phyloP scores from a whole-genome alignment of 805 yeast genomes.

The Teunomyces barrocoloradensis region DNA sequence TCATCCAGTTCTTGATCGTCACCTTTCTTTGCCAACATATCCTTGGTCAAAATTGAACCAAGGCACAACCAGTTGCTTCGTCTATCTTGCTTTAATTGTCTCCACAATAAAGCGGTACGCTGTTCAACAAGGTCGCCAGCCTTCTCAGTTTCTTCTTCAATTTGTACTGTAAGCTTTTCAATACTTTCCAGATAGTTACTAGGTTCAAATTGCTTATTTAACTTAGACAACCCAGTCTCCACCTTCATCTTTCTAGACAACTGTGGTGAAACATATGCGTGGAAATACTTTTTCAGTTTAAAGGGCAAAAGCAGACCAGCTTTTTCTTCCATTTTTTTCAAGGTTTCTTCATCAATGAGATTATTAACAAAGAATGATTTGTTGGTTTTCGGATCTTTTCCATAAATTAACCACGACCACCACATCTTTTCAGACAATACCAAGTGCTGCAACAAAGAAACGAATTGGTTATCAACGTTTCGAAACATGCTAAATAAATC shows the following conservation, averaged over 20 bases:
- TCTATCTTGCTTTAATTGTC: conserved; percentile 23
- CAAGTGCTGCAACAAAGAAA: conserved; percentile 26
- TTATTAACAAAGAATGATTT: conserved; percentile 26
- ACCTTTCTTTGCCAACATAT: conserved; percentile 4
- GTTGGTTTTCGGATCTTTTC: conserved; percentile 31
- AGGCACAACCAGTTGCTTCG: conserved; percentile 24
- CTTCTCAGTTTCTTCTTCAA: conserved; percentile 10
- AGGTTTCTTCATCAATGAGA: conserved; percentile 18
- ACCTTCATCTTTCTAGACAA: conserved; percentile 39
- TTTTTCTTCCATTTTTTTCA: conserved; percentile 16
- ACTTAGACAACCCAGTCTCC: conserved; percentile 27
- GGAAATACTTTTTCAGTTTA: conserved; percentile 37
- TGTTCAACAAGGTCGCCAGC: conserved; percentile 19
- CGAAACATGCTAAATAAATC: conserved; percentile 23
- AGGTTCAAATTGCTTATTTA: conserved; percentile 8
- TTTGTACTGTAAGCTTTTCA: conserved; percentile 7
- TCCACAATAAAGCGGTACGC: conserved; percentile 34
- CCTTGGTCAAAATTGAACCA: conserved; percentile 13
- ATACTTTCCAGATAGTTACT: conserved; percentile 9
- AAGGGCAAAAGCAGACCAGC: conserved; percentile 22
- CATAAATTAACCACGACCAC: conserved; percentile 42
- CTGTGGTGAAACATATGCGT: conserved; percentile 42
- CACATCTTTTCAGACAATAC: conserved; percentile 29
- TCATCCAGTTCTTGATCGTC: conserved; percentile 6
- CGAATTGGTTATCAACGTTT: conserved; percentile 23